Evolutionary conservation across 441 rosid species (phyloP).

Genomic region (Eutrema salsugineum): DNA sequence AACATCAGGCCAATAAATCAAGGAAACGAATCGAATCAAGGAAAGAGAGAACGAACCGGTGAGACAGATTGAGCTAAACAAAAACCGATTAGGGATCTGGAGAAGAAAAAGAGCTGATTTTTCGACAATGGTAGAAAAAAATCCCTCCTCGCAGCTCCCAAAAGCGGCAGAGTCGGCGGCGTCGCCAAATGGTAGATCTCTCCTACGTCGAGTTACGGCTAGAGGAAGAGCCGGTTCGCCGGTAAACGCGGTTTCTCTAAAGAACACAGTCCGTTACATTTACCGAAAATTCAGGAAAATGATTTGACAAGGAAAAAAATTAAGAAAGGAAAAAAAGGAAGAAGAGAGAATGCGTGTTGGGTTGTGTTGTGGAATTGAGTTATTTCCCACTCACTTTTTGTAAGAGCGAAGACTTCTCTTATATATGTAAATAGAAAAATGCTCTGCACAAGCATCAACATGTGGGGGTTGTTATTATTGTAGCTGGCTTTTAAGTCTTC

Average conservation of each 20-base stretch:
- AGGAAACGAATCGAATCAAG: constrained; percentile 6
- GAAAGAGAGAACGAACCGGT: constrained; percentile 16
- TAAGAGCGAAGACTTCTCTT: neutral
- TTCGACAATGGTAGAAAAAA: neutral
- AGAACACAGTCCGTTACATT: constrained; percentile 19
- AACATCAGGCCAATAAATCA: neutral
- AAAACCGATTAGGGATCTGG: constrained; percentile 13
- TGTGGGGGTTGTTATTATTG: neutral
- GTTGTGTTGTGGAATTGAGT: neutral
- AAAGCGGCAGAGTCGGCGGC: neutral
- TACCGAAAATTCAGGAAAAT: constrained; percentile 4
- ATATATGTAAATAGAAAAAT: neutral
- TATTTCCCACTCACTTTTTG: neutral
- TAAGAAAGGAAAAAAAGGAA: too few species aligned
- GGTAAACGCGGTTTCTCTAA: constrained; percentile 19
- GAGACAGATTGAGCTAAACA: neutral
- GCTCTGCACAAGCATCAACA: too few species aligned
- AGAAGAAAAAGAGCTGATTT: constrained; percentile 17
- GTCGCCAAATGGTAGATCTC: constrained; percentile 2
- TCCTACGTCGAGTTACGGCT: neutral
- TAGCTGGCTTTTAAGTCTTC: constrained; percentile 11
- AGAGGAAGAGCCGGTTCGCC: constrained; percentile 14
- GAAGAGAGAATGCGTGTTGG: constrained; percentile 7
- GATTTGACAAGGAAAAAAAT: neutral
- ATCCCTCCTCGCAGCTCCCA: neutral